Base-by-base conservation (phyloP, 208 protist species). In the Crithidia bombi region DNA sequence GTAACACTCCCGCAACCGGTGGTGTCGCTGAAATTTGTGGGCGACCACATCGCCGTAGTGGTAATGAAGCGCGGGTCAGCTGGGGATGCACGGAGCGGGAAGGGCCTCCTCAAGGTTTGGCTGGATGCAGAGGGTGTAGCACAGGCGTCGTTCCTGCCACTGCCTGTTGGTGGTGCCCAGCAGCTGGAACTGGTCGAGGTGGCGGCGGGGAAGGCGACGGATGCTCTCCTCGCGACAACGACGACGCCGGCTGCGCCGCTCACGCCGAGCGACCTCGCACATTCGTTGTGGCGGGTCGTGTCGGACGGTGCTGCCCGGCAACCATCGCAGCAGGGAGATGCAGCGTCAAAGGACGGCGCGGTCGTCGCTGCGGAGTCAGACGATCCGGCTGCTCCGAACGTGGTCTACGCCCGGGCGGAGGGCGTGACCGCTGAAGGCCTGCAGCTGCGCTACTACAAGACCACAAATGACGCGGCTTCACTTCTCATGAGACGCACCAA, bases 1-100 rank as follows among this genome's bases (percentile, higher is more conserved):
- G 81, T 87, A 33, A 63, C 69, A 5, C 65, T 70, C 23, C 71
- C 80, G 43, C 50, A 71, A 36, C 59, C 65, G 15, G 54, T 81
- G 26, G 36, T 32, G 59, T 49, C 58, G 28, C 44, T 81, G 51
- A 69, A 65, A 38, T 77, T 77, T 41, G 51, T 81, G 9, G 64
- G 71, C 38, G 36, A 43, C 0, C 49, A 58, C 15, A 26, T 69
- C 5, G 71, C 64, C 3, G 47, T 47, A 0, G 64, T 77, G 26
- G 49, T 56, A 32, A 52, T 77, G 71, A 30, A 21, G 14, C 1
- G 14, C 12, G 2, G 15, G 25, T 2, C 39, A 6, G 39, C 5
- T 23, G 11, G 39, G 0, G 25, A 25, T 21, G 39, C 5, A 26
- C 10, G 6, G 1, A 35, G 12, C 28, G 11, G 11, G 28, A 63